Conservation (phyloP, 441 rosid species). For the Iberis amara region DNA sequence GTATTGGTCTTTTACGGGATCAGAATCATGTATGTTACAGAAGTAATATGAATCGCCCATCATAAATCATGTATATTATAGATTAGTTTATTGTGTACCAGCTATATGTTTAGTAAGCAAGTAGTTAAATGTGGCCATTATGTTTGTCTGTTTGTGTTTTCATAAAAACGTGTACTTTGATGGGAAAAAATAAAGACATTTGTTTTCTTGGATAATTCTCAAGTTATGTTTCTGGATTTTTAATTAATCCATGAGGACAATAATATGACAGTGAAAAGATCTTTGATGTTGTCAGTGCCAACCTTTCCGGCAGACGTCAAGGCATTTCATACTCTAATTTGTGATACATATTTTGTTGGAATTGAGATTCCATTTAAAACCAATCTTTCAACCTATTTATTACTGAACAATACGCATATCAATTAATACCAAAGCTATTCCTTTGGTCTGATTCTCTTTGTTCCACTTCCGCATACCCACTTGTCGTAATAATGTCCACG, state of each 20-base stretch:
- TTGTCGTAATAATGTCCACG: constrained; percentile 27
- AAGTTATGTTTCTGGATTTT: constrained; percentile 13
- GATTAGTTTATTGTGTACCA: too few species aligned
- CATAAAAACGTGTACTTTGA: neutral
- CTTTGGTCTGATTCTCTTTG: constrained; percentile 8
- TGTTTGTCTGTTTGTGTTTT: neutral
- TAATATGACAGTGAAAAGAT: constrained; percentile 26
- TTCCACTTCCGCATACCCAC: constrained; percentile 20
- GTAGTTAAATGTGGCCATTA: too few species aligned
- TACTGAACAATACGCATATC: constrained; percentile 19
- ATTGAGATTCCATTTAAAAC: too few species aligned
- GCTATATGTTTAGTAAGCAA: too few species aligned
- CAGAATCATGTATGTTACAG: too few species aligned
- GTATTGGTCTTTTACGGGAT: too few species aligned
- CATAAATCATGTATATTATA: too few species aligned
- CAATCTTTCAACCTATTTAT: constrained; percentile 28
- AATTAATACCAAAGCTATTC: constrained; percentile 22
- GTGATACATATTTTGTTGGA: constrained; percentile 24
- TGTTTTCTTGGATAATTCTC: constrained; percentile 1
- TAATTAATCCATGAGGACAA: constrained; percentile 16
- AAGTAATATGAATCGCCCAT: too few species aligned
- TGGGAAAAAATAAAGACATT: constrained; percentile 17
- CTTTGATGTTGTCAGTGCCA: constrained; percentile 24
- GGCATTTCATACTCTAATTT: constrained; percentile 19
- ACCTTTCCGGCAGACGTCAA: constrained; percentile 26